These are phyloP conservation scores for Mortierella sp. DNA, from an alignment of 371 early-diverging fungal species.

Conservation along the genomic window DNA sequence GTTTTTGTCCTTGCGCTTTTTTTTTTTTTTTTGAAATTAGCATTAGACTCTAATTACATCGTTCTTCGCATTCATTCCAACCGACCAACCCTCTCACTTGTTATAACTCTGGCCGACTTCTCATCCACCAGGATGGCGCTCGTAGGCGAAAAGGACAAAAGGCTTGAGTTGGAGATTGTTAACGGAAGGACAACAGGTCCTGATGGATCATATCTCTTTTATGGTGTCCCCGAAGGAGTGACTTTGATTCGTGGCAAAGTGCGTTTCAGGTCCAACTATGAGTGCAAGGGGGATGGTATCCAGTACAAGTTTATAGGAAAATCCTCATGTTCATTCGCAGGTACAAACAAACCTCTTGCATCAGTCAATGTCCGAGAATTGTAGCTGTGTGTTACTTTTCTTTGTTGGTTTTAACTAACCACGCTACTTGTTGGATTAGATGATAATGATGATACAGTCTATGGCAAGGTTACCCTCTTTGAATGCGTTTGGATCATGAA, in stretches of 20 bases:
- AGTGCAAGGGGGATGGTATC: constrained; percentile 21
- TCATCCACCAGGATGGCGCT: not conserved
- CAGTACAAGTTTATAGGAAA: constrained; percentile 14
- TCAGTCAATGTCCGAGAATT: too few species aligned
- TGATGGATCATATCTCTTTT: constrained; percentile 8
- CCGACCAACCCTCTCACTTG: not conserved
- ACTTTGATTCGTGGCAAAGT: constrained; percentile 18
- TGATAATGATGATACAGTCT: constrained; percentile 7
- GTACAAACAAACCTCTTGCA: constrained; percentile 8
- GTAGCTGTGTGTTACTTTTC: too few species aligned
- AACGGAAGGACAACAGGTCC: constrained; percentile 20
- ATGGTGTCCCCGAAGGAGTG: constrained; percentile 13
- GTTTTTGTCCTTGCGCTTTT: too few species aligned
- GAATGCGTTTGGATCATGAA: constrained; percentile 6
- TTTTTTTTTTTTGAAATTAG: not conserved
- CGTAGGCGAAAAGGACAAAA: constrained; percentile 4
- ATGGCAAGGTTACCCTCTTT: not conserved
- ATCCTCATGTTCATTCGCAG: constrained; percentile 12
- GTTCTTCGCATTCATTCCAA: not conserved
- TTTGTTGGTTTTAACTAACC: too few species aligned
- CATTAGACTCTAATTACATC: not conserved
- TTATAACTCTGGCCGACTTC: not conserved
- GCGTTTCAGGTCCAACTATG: constrained; percentile 24
- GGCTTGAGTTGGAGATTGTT: constrained; percentile 5
- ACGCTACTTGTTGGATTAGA: not conserved